Evolutionary conservation across 2,329 filamentous ascomycete species (phyloP), one percentile per base, ranked within the genome.

Genomic region (Annulohypoxylon truncatum): DNA sequence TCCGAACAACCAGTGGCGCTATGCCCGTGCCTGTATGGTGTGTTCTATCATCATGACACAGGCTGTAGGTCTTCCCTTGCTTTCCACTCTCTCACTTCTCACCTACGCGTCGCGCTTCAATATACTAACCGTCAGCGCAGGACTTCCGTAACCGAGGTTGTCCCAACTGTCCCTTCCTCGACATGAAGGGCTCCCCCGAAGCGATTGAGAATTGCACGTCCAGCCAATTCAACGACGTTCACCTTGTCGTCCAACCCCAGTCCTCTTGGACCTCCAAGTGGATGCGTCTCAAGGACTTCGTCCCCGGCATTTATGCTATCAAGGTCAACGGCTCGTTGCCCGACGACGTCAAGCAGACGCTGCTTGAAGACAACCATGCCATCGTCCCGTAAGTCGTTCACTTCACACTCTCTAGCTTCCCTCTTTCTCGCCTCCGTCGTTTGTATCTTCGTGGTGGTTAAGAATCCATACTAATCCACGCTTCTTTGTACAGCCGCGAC

Each of bases 21-120:
- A 92, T 78, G 87, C 97, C 72, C 94, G 96, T 81, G 96, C 96
- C 76, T 99, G 96, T 85, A 97, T 99, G 94, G 93, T 98, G 73
- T 99, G 96, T 88, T 95, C 93, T 58, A 92, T 98, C 77, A 93
- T 98, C 71, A 93, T 95, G 84, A 90, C 92, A 66, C 89, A 90
- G 76, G 85, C 85, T 71, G 92, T 94, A 83, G 72, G 86, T 78
- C 18, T 55, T 54, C 60, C 20, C 22, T n/a, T 44, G 15, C 22
- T 5, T 10, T 29, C 55, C 67, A 28, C 62, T 61, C 51, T 60
- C 29, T 46, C 52, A 57, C 53, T 31, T 68, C 5, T 29, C 22
- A 33, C 60, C 63, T 57, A n/a, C 26, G 48, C 31, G 26, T 12
- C 31, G 42, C 15, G 18, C 31, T 53, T 46, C 13, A 18, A 26